Evolutionary conservation across 2,329 filamentous ascomycete species (phyloP).

Genomic region (Anthostomella pinea): DNA sequence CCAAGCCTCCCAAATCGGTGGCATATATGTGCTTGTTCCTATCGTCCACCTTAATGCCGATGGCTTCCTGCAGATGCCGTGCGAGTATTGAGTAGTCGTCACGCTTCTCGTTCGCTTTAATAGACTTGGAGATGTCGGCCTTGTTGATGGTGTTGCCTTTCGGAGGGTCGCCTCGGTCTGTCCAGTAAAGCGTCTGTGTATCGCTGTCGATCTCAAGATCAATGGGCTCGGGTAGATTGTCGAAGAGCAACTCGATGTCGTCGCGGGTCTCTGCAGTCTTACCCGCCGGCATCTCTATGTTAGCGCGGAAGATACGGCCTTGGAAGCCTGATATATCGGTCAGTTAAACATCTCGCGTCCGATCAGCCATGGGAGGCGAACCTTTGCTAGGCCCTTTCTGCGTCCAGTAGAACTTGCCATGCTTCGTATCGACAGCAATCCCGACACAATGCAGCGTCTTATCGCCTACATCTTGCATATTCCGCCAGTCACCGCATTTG

Average conservation of each 20-base stretch:
- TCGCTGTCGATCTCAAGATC: slow-evolving; percentile 54
- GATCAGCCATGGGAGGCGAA: too few species aligned
- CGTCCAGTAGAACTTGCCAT: slow-evolving; percentile 55
- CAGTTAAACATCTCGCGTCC: too few species aligned
- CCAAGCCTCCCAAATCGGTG: slow-evolving; percentile 39
- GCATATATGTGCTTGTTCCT: slow-evolving; percentile 36
- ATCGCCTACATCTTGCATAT: slow-evolving; percentile 1
- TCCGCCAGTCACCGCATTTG: slow-evolving; percentile 28
- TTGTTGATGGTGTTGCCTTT: slow-evolving; percentile 55
- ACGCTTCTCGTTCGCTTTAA: slow-evolving; percentile 2
- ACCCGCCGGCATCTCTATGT: slow-evolving; percentile 37
- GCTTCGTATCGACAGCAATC: slow-evolving; percentile 42
- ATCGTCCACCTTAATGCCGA: slow-evolving; percentile 42
- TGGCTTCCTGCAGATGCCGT: slow-evolving; percentile 43
- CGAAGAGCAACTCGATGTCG: slow-evolving; percentile 42
- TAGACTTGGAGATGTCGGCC: slow-evolving; percentile 16
- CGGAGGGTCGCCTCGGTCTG: slow-evolving; percentile 58
- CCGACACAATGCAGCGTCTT: slow-evolving; percentile 53
- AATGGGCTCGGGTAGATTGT: slow-evolving; percentile 52
- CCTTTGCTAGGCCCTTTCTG: slow-evolving; percentile 56
- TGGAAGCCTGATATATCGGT: too few species aligned
- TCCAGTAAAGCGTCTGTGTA: slow-evolving; percentile 52
- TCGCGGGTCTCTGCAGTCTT: slow-evolving; percentile 33
- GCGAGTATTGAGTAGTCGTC: slow-evolving; percentile 29
- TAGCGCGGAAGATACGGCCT: slow-evolving; percentile 53